Percentiles rank a stretch among this genome's conserved stretches.
Conservation (phyloP, 306 rosid species). For the Bauhinia variegata region DNA sequence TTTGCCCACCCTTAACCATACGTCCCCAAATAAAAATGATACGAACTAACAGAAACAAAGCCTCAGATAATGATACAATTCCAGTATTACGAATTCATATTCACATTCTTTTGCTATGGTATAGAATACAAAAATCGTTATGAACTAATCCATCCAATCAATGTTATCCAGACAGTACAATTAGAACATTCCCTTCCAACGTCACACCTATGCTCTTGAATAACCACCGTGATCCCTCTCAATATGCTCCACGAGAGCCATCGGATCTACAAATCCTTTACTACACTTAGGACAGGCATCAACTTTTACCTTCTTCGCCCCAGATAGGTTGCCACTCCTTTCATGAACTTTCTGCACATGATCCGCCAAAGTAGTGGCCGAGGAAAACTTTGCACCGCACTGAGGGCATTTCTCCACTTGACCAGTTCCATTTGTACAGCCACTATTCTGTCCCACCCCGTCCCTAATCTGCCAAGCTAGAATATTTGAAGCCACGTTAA, state of each 20-base stretch:
- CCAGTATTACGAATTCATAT: constrained; percentile 24
- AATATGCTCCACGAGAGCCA: constrained; percentile 72
- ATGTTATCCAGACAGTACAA: constrained; percentile 10
- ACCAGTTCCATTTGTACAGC: constrained; percentile 43
- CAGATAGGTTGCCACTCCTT: constrained; percentile 44
- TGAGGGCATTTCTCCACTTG: constrained; percentile 70
- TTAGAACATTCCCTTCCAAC: constrained; percentile 4
- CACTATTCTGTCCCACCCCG: constrained; percentile 55
- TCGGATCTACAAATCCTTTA: constrained; percentile 72
- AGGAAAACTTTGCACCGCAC: constrained; percentile 69
- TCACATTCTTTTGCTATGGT: constrained; percentile 33
- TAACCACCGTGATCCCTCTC: constrained; percentile 84
- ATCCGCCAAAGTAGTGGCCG: constrained; percentile 59
- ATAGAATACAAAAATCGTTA: constrained; percentile 8
- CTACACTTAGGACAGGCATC: constrained; percentile 89
- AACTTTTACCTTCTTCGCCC: constrained; percentile 53
- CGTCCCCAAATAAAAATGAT: no score
- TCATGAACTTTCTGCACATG: constrained; percentile 77
- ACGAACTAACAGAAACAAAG: no score
- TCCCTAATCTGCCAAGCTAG: constrained; percentile 64
- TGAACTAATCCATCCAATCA: constrained; percentile 11
- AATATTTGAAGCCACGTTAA: constrained; percentile 66
- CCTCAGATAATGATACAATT: not conserved
- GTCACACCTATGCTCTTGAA: constrained; percentile 47
- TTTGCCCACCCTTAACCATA: no score